Percentiles rank a stretch among this genome's conserved stretches.
phyloP scores from a whole-genome alignment of 208 protist species.

The Phytomonas sp. region DNA sequence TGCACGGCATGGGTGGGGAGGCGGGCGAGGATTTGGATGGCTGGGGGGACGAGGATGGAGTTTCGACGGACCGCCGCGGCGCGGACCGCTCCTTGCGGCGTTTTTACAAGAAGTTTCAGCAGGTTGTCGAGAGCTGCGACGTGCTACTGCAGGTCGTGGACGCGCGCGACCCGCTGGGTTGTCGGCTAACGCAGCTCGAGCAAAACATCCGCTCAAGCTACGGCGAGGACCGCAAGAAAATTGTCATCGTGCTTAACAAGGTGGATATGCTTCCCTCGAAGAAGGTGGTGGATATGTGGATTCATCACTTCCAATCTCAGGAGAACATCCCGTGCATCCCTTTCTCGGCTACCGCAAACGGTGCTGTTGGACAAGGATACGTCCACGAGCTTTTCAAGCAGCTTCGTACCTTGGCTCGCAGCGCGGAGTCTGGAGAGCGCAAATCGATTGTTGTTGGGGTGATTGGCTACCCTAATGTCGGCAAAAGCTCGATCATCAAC shows the following conservation, averaged over 20 bases:
- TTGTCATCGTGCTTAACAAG: constrained; percentile 97
- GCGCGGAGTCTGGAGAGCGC: constrained; percentile 62
- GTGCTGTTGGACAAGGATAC: constrained; percentile 39
- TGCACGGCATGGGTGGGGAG: constrained; percentile 15
- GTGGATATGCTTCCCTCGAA: constrained; percentile 94
- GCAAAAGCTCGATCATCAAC: constrained; percentile 97
- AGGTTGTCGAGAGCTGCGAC: constrained; percentile 90
- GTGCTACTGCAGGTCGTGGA: constrained; percentile 97
- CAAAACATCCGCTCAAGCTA: constrained; percentile 83
- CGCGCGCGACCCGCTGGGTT: constrained; percentile 95
- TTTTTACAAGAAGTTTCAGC: constrained; percentile 87
- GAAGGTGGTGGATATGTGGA: constrained; percentile 84
- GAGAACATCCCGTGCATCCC: constrained; percentile 77
- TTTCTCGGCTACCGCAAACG: constrained; percentile 85
- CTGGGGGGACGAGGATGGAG: constrained; percentile 30
- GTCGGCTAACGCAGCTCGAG: constrained; percentile 91
- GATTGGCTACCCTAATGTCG: constrained; percentile 98
- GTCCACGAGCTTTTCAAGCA: constrained; percentile 82
- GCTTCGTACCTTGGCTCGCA: constrained; percentile 83
- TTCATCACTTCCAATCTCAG: constrained; percentile 76
- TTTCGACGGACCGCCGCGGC: constrained; percentile 23
- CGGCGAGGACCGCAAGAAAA: constrained; percentile 86
- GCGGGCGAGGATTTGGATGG: constrained; percentile 20
- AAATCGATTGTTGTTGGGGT: constrained; percentile 94
- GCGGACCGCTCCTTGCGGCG: constrained; percentile 70